These are phyloP conservation scores for Cladosporium sp. DNA, from an alignment of 2,329 filamentous ascomycete species.

Conservation along the genomic window DNA sequence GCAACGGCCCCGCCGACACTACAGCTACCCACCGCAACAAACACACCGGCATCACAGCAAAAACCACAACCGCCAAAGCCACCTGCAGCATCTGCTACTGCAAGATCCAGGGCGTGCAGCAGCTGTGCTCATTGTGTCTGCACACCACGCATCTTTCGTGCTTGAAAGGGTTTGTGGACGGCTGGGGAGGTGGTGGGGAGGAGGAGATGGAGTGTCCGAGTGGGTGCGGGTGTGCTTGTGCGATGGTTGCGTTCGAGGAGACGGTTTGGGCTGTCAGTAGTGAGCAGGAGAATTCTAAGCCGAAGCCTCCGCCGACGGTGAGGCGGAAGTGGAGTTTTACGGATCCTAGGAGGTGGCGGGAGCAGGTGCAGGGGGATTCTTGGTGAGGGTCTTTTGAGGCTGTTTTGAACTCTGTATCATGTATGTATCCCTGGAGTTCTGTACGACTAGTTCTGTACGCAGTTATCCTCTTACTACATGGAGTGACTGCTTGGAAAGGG, in stretches of 20 bases:
- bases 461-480: too few relatives aligned
- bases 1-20: neutral
- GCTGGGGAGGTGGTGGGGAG: slow-evolving; percentile 12
- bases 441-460: neutral
- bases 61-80: slow-evolving; percentile 4
- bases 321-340: slow-evolving; percentile 32
- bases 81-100: slow-evolving; percentile 35
- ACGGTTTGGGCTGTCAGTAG: slow-evolving; percentile 1
- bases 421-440: neutral
- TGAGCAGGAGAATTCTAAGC: neutral
- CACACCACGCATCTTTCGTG: slow-evolving; percentile 35
- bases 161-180: slow-evolving; percentile 26
- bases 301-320: slow-evolving; percentile 10
- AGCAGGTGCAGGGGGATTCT: slow-evolving; percentile 25
- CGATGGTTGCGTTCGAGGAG: slow-evolving; percentile 24
- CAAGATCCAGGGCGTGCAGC: slow-evolving; percentile 31
- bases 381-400: too few relatives aligned
- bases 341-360: slow-evolving; percentile 32
- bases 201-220: slow-evolving; percentile 33
- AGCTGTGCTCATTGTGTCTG: slow-evolving; percentile 36
- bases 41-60: neutral
- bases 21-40: slow-evolving; percentile 1
- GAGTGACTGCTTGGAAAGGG: too few relatives aligned
- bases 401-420: too few relatives aligned
- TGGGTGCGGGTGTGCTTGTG: slow-evolving; percentile 38